phyloP scores from a whole-genome alignment of 345 rosid species.

The Iberis pinnata region DNA sequence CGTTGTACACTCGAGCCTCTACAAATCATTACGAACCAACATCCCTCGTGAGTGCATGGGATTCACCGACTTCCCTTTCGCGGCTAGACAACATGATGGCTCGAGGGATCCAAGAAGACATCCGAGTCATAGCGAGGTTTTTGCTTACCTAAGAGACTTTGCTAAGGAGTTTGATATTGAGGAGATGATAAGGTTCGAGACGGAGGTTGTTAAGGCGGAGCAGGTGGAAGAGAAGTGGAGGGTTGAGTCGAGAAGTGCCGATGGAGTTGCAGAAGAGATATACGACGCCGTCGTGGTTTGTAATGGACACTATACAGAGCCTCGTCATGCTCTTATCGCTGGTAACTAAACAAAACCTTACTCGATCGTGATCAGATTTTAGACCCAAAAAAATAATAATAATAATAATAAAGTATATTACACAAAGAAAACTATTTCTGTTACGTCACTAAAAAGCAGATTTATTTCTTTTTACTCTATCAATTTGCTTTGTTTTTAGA shows the following conservation, averaged over 20 bases:
- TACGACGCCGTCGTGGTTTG: constrained; percentile 73
- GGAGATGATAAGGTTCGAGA: constrained; percentile 57
- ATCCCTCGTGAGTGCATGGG: constrained; percentile 91
- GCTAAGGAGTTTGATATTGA: constrained; percentile 55
- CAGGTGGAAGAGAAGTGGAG: constrained; percentile 45
- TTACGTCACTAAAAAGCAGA: too few species aligned
- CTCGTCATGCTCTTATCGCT: constrained; percentile 56
- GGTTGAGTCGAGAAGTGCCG: constrained; percentile 37
- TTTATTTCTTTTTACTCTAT: too few species aligned
- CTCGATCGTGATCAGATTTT: too few species aligned
- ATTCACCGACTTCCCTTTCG: constrained; percentile 63
- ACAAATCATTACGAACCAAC: constrained; percentile 75
- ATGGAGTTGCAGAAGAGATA: constrained; percentile 30
- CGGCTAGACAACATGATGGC: constrained; percentile 26
- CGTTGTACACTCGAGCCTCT: constrained; percentile 62
- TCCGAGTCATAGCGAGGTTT: constrained; percentile 69
- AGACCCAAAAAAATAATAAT: too few species aligned
- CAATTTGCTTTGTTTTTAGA: too few species aligned
- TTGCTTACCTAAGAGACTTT: constrained; percentile 57
- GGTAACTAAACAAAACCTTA: constrained; percentile 32
- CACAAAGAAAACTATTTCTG: too few species aligned
- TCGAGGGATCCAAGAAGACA: constrained; percentile 61
- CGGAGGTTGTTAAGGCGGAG: constrained; percentile 45
- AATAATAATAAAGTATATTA: too few species aligned
- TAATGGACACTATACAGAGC: constrained; percentile 67